These are phyloP conservation scores for Candida tallmaniae DNA, from an alignment of 805 yeast genomes.

Conservation along the genomic window DNA sequence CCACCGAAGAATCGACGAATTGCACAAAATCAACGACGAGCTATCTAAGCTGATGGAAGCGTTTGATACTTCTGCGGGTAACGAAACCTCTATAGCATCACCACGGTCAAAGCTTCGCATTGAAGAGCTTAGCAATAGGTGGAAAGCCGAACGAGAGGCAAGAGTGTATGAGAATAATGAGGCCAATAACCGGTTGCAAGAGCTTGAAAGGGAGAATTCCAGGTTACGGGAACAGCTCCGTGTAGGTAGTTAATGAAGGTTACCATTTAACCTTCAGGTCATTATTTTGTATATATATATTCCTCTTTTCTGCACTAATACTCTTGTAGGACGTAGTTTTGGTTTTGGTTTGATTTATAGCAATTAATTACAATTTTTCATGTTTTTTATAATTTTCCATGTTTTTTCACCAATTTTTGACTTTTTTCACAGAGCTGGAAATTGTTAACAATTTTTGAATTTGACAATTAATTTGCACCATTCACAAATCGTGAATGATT, in stretches of 20 bases:
- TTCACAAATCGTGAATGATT: too few species aligned
- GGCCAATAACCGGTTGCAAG: slow-evolving; percentile 46
- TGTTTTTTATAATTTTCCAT: too few species aligned
- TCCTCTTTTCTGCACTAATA: too few species aligned
- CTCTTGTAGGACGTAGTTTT: too few species aligned
- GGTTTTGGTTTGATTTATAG: too few species aligned
- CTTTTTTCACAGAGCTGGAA: too few species aligned
- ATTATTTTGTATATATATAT: too few species aligned
- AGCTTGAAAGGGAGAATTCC: slow-evolving; percentile 53
- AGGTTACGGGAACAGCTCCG: slow-evolving; percentile 23
- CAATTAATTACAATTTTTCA: too few species aligned
- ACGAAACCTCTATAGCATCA: slow-evolving; percentile 8
- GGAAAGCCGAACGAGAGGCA: slow-evolving; percentile 71
- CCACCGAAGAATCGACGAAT: slow-evolving; percentile 23
- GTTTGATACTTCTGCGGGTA: slow-evolving; percentile 7
- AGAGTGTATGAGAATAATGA: slow-evolving; percentile 57
- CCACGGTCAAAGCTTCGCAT: slow-evolving; percentile 39
- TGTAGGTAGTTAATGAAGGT: neutral
- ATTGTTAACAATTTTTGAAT: too few species aligned
- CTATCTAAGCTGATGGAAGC: slow-evolving; percentile 11
- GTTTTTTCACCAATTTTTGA: too few species aligned
- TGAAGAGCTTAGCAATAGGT: slow-evolving; percentile 57
- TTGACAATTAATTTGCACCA: too few species aligned
- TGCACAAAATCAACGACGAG: slow-evolving; percentile 19
- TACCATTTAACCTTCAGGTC: too few species aligned